Base-by-base conservation (phyloP, 1,139 yeast species). In the Eremothecium sinecaudum region DNA sequence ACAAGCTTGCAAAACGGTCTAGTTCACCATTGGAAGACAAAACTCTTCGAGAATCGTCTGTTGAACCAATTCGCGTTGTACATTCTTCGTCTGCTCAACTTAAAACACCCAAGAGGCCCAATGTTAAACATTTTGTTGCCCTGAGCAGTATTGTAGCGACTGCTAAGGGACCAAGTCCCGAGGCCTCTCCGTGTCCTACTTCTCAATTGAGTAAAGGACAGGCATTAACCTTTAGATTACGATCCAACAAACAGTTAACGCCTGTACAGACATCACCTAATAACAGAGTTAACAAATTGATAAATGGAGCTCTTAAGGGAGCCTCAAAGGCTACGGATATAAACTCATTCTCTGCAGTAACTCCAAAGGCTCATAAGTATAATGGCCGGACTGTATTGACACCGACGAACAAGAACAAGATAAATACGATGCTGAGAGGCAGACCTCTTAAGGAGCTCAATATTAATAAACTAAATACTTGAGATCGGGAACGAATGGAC, bases 191-290 rank as follows among this genome's bases (percentile, higher is more conserved):
- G 12, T 32, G 25, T n/a, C 17, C 26, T 14, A 11, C 31, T 4
- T 26, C 33, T 4, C 37, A 31, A 18, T n/a, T 36, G n/a, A 45
- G 40, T 27, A 51, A 48, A 25, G 55, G 58, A 12, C 56, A 55
- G 33, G 58, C 56, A 3, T 40, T 53, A 16, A 53, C 58, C 10
- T 55, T 53, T 43, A 56, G 54, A 28, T 36, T 50, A 21, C 50
- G 47, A 23, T 45, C 48, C n/a, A 56, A 52, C 31, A 51, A 48
- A 31, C 46, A 46, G 10, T 34, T 53, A 28, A 51, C 59, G 2
- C 55, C 56, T 13, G 37, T 53, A 5, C 50, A 47, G 28, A 51
- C 52, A 7, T 50, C 56, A 15, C 56, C 58, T 28, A 53, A 51
- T 28, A 53, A 47, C 37, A 48, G 56, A 36, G 58, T 53, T 2